Base-by-base conservation (phyloP, 2,329 filamentous ascomycete genomes). In the Colletotrichum magnum region DNA sequence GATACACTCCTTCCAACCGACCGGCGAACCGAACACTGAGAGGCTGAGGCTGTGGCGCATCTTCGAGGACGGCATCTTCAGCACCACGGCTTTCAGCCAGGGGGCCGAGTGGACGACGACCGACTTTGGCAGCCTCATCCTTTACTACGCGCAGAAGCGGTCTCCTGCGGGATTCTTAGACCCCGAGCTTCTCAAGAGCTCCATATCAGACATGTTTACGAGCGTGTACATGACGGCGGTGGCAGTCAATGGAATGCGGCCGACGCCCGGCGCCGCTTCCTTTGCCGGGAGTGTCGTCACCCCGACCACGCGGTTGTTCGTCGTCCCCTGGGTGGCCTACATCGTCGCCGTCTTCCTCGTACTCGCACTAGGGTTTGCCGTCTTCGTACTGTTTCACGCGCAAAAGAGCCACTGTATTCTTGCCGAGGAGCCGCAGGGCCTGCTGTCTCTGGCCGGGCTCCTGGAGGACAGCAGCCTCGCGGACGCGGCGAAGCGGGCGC, bases 41-140 rank as follows among this genome's bases (percentile, higher is more conserved):
- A 39, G 52, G 6, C 60, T 51, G 6, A 28, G 13, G 51, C 18
- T 64, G 51, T 64, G 60, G 60, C 28, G 28, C n/a, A 51, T 56
- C 16, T 64, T 64, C 13, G 60, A 64, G 16, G 36, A 54, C 12
- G 60, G 41, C 13, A 64, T 57, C 4, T 45, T 64, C 21, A 45
- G 60, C 5, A 41, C 52, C 4, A 45, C 47, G 41, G 47, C 52
- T 5, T 56, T 47, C 26, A 57, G 47, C 24, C 60, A 26, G 15
- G 24, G 47, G 26, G 60, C 60, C 2, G 47, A 57, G 51, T 64
- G 52, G 60, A 39, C 51, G 6, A 64, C 60, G 6, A 48, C 60
- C 2, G 50, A 64, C 41, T 47, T 64, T 9, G 52, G 51, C 26
- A 64, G 36, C n/a, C 6, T 64, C 16, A 18, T 57, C 7, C 12